Evolutionary conservation across 805 yeast genomes (phyloP).

Genomic region (Candida boidinii): DNA sequence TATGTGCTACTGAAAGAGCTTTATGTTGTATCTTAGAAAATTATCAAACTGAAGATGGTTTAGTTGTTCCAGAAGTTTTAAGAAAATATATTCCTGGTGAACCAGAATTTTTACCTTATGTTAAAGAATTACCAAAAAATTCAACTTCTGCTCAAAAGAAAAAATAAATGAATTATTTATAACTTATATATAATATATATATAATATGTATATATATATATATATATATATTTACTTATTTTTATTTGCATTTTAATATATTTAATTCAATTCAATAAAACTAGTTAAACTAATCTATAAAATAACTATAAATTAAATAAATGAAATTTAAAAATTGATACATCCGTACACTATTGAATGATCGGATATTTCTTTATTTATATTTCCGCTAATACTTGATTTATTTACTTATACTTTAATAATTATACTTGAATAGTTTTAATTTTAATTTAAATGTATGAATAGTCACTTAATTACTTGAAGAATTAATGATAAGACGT

Average conservation of each 20-base stretch:
- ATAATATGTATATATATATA: not conserved
- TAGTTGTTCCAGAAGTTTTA: conserved; percentile 87
- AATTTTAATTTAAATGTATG: too few relatives aligned
- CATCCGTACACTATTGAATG: too few relatives aligned
- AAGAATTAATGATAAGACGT: too few relatives aligned
- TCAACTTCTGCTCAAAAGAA: conserved; percentile 76
- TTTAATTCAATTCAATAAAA: not conserved
- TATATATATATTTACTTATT: not conserved
- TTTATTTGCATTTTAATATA: not conserved
- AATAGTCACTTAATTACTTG: too few relatives aligned
- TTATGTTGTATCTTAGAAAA: conserved; percentile 95
- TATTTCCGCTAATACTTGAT: too few relatives aligned
- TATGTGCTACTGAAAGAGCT: conserved; percentile 97
- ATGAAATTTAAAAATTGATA: not conserved
- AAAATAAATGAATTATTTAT: conserved; percentile 10
- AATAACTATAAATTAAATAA: not conserved
- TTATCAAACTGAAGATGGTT: conserved; percentile 96
- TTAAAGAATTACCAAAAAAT: conserved; percentile 89
- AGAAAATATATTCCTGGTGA: conserved; percentile 97
- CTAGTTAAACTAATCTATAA: not conserved
- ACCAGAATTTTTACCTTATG: conserved; percentile 91
- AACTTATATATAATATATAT: not conserved
- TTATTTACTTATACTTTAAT: too few relatives aligned
- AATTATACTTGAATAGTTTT: too few relatives aligned
- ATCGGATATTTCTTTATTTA: too few relatives aligned